These are phyloP conservation scores for Talaromyces sp. DNA, from an alignment of 2,329 filamentous ascomycete species.

Conservation along the genomic window DNA sequence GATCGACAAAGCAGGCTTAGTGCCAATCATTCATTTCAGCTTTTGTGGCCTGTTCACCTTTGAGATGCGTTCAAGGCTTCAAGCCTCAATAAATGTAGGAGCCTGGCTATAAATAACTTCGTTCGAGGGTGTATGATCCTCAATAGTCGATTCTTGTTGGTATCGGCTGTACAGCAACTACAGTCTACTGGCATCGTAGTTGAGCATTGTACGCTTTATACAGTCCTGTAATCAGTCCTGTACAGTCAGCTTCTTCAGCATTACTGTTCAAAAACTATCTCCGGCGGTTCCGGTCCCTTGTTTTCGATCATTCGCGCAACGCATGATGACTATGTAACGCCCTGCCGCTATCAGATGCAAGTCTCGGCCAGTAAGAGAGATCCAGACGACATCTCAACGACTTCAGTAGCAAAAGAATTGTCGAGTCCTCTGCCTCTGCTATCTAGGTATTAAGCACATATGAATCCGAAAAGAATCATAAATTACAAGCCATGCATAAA, in stretches of 20 bases:
- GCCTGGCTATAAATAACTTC: constrained; percentile 4
- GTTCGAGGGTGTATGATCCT: not conserved
- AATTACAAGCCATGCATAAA: not conserved
- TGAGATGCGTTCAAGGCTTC: not conserved
- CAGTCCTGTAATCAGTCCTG: not conserved
- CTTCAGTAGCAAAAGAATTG: not conserved
- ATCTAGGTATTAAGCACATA: not conserved
- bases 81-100: not conserved
- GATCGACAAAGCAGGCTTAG: constrained; percentile 12
- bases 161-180: not conserved
- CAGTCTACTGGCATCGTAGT: not conserved
- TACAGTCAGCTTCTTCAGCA: not conserved
- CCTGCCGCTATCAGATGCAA: not conserved
- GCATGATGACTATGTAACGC: not conserved
- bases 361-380: not conserved
- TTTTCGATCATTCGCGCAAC: not conserved
- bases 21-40: not conserved
- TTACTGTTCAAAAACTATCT: not conserved
- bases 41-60: not conserved
- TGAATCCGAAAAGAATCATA: not conserved
- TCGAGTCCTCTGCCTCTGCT: not conserved
- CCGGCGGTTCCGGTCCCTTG: not conserved
- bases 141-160: not conserved
- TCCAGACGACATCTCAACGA: not conserved
- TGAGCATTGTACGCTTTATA: not conserved